Conservation (phyloP, 2,329 filamentous ascomycete genomes). For the Aspergillus brasiliensis region DNA sequence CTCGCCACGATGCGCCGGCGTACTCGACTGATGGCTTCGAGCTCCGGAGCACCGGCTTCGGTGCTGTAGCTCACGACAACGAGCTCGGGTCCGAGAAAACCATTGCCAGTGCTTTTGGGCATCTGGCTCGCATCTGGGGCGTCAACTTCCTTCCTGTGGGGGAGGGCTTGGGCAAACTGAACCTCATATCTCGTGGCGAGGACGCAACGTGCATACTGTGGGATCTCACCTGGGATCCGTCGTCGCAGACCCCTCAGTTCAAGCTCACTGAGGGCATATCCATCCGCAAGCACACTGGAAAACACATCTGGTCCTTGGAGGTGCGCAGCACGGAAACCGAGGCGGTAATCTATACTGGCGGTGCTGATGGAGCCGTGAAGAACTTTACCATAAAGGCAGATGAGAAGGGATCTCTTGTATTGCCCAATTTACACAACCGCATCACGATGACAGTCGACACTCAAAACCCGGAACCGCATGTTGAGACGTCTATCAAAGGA, state of each 20-base stretch:
- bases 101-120: slow-evolving; percentile 78
- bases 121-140: slow-evolving; percentile 86
- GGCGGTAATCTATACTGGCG: slow-evolving; percentile 68
- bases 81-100: slow-evolving; percentile 48
- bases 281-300: slow-evolving; percentile 73
- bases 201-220: slow-evolving; percentile 77
- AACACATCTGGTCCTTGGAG: slow-evolving; percentile 84
- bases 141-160: slow-evolving; percentile 63
- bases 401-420: slow-evolving; percentile 11
- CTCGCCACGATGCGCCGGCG: slow-evolving; percentile 33
- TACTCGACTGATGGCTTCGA: slow-evolving; percentile 41
- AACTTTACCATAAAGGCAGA: slow-evolving; percentile 29
- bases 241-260: slow-evolving; percentile 20
- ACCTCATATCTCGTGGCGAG: slow-evolving; percentile 78
- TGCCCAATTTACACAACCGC: slow-evolving; percentile 19
- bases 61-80: slow-evolving; percentile 41
- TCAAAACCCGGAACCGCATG: slow-evolving; percentile 13
- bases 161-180: slow-evolving; percentile 37
- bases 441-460: slow-evolving; percentile 12
- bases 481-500: slow-evolving; percentile 25
- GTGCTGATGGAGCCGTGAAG: slow-evolving; percentile 72
- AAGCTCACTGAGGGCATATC: slow-evolving; percentile 50
- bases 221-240: slow-evolving; percentile 53
- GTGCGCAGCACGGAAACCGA: slow-evolving; percentile 32
- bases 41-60: slow-evolving; percentile 65